Evolutionary conservation across 345 rosid species (phyloP).

Genomic region (Aegle marmelos): DNA sequence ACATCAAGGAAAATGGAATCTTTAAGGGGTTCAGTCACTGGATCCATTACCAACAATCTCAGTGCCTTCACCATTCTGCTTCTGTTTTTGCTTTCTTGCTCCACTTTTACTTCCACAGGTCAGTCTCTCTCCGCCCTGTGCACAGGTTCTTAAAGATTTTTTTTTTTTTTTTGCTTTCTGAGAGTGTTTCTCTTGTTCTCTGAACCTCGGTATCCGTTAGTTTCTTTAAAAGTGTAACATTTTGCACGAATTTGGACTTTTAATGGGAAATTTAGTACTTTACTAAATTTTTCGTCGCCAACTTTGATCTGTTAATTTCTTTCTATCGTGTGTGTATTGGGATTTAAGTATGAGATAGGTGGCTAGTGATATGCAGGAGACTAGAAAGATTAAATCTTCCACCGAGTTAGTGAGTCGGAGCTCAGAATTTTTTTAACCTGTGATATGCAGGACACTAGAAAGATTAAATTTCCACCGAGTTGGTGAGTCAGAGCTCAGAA

Average conservation of each 20-base stretch:
- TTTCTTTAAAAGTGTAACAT: not conserved
- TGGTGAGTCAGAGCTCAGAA: too few species aligned
- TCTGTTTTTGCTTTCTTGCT: conserved; percentile 56
- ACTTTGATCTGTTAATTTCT: conserved; percentile 20
- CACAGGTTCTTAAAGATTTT: conserved; percentile 6
- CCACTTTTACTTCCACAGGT: conserved; percentile 69
- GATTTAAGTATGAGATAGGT: not conserved
- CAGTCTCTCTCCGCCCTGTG: not conserved
- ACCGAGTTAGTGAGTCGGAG: too few species aligned
- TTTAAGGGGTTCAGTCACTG: conserved; percentile 28
- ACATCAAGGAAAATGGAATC: conserved; percentile 53
- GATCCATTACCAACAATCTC: conserved; percentile 41
- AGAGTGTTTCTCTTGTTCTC: conserved; percentile 8
- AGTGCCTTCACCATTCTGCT: conserved; percentile 30
- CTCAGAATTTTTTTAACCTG: too few species aligned
- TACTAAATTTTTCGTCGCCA: not conserved
- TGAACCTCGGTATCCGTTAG: conserved; percentile 15
- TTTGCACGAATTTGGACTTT: not conserved
- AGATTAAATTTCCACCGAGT: too few species aligned
- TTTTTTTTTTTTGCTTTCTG: not conserved
- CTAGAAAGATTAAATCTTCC: not conserved
- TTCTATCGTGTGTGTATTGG: not conserved
- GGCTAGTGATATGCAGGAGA: not conserved
- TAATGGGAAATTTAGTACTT: not conserved
- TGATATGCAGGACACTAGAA: too few species aligned